Evolutionary conservation across 805 yeast species (phyloP).

Genomic region (Lachancea thermotolerans): DNA sequence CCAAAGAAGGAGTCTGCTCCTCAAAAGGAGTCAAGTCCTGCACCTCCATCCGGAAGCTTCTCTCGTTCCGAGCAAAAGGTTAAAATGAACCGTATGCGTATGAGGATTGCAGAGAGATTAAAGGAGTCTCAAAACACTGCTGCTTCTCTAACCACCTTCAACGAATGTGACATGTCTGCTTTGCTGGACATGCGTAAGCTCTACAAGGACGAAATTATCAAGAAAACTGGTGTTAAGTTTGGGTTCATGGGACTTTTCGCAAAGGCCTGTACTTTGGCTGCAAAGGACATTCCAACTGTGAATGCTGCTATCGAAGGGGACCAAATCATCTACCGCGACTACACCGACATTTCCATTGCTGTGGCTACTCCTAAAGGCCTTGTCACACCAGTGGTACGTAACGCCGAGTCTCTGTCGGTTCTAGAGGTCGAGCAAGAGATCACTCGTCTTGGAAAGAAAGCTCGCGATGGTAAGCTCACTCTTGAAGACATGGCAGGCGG

Average conservation of each 20-base stretch:
- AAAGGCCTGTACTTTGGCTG: conserved; percentile 86
- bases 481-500: conserved; percentile 99
- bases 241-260: conserved; percentile 99
- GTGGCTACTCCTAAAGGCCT: conserved; percentile 99
- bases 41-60: conserved; percentile 42
- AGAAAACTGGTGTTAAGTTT: conserved; percentile 87
- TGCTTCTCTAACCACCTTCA: conserved; percentile 95
- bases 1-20: conserved; percentile 25
- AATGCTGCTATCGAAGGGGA: conserved; percentile 93
- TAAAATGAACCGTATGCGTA: conserved; percentile 98
- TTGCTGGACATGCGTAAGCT: conserved; percentile 90
- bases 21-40: conserved; percentile 25
- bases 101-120: conserved; percentile 97
- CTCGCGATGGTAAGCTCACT: conserved; percentile 94
- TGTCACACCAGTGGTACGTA: conserved; percentile 96
- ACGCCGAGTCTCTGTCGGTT: conserved; percentile 85
- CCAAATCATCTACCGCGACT: conserved; percentile 93
- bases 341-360: conserved; percentile 90
- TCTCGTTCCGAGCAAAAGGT: conserved; percentile 86
- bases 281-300: conserved; percentile 90
- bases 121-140: conserved; percentile 99
- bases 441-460: conserved; percentile 73
- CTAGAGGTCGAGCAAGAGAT: conserved; percentile 89
- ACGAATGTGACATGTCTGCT: conserved; percentile 94
- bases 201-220: conserved; percentile 93